Evolutionary conservation across 2,329 filamentous ascomycete genomes (phyloP).

Genomic region (Sordariomycetes sp.): DNA sequence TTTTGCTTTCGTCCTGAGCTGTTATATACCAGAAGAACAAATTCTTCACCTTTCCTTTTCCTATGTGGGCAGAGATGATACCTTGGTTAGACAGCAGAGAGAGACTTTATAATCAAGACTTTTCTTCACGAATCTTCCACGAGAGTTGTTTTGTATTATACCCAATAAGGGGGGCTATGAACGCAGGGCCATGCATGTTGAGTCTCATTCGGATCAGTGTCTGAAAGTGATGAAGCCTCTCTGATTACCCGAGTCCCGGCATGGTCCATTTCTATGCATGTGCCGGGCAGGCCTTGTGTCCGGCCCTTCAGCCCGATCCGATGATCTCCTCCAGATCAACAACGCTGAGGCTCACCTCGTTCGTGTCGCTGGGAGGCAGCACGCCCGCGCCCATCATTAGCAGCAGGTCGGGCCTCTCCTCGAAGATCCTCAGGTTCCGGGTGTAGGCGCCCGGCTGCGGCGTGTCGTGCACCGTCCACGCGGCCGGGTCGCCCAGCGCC

Average conservation of each 20-base stretch:
- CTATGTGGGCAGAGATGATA: slow-evolving; percentile 1
- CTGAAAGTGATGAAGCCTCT: background rate
- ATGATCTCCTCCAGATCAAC: slow-evolving; percentile 11
- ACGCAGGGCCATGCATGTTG: background rate
- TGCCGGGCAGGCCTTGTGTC: background rate
- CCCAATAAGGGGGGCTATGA: background rate
- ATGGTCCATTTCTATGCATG: too few species aligned
- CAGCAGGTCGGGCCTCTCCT: slow-evolving; percentile 19
- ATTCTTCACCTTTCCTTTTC: background rate
- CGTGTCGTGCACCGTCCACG: slow-evolving; percentile 23
- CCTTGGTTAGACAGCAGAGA: slow-evolving; percentile 4
- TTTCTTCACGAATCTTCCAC: background rate
- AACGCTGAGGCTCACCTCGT: slow-evolving; percentile 27
- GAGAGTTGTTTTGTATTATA: background rate
- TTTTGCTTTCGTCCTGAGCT: background rate
- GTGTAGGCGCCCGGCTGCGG: slow-evolving; percentile 26
- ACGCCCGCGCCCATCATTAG: slow-evolving; percentile 33
- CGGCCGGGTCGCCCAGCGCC: slow-evolving; percentile 21
- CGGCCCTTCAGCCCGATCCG: background rate
- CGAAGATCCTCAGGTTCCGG: slow-evolving; percentile 22
- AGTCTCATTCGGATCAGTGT: background rate
- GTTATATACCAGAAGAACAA: background rate
- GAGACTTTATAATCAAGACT: background rate
- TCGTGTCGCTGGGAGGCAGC: slow-evolving; percentile 34
- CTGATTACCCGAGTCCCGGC: background rate